Evolutionary conservation across 768 basidiomycete species (phyloP), one percentile per base, ranked within the genome.

Genomic region (Chalciporus piperatus): DNA sequence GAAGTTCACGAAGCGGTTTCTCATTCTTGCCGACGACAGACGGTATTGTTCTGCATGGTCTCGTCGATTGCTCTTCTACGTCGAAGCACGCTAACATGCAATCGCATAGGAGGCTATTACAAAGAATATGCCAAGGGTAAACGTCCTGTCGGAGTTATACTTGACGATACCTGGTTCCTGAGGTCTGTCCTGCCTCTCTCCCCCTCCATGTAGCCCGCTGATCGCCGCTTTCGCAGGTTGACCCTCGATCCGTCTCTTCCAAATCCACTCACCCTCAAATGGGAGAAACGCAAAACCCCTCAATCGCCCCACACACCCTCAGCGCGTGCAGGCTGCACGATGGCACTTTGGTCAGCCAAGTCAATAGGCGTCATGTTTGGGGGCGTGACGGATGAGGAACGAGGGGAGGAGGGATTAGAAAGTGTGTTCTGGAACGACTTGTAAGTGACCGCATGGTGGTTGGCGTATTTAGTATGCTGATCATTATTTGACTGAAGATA

Each of bases 151-250:
- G 93, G 93, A 1, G 74, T 92, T n/a, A 92, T 89, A 72, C 75
- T 95, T 6, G 90, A 92, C 16, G 92, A 97, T 62, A 91, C 89
- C 0, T 97, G 92, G 94, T 74, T 93, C 47, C 75, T 97, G 6
- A 80, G 81, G 87, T 89, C 48, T 3, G 78, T 68, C 12, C 43
- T 32, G 7, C 19, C 33, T 17, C 20, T 32, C 1, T 2, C 22
- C 7, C n/a, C 4, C 2, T 35, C 12, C 11, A 33, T 28, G 9
- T 17, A 19, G 23, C 11, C 9, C 17, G 11, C 19, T 41, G 3
- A 53, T 28, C 10, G 38, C 11, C 3, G 2, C 28, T 19, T 14
- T 28, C 17, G 22, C 41, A 76, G 74, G 25, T 69, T 76, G 47
- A 60, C 68, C 22, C 45, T 70, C 11, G 63, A 70, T 27, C 42